Conservation (phyloP, 495 filamentous ascomycete species). For the Xylaria castorea region DNA sequence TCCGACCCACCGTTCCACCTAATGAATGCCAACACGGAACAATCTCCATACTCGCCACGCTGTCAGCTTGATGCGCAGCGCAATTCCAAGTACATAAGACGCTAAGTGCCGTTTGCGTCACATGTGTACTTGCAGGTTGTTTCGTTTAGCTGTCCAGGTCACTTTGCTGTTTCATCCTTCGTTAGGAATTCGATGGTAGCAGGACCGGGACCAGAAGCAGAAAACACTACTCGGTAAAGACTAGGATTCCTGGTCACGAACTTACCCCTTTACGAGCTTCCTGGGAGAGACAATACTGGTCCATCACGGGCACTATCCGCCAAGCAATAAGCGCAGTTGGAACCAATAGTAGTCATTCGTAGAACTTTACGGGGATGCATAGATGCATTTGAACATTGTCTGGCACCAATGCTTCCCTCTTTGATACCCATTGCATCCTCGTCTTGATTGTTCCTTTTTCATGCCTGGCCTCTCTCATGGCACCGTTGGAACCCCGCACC, state of each 20-base stretch:
- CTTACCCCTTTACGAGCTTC: not conserved
- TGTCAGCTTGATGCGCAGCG: slow-evolving; percentile 10
- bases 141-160: slow-evolving; percentile 15
- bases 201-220: not conserved
- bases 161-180: not conserved
- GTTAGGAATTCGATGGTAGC: not conserved
- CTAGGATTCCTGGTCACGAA: not conserved
- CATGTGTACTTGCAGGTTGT: slow-evolving; percentile 9
- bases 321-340: not conserved
- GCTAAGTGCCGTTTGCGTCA: slow-evolving; percentile 5
- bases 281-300: not conserved
- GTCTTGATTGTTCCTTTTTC: not conserved
- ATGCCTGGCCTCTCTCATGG: not conserved
- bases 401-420: not conserved
- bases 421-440: not conserved
- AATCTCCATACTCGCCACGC: slow-evolving; percentile 14
- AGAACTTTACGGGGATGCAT: not conserved
- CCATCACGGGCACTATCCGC: not conserved
- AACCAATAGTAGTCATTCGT: not conserved
- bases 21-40: slow-evolving; percentile 12
- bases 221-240: not conserved
- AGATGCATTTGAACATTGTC: not conserved
- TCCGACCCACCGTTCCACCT: not conserved
- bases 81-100: not conserved
- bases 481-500: not conserved